Conservation (phyloP, 768 basidiomycete genomes). For the Boletus reticulatus region DNA sequence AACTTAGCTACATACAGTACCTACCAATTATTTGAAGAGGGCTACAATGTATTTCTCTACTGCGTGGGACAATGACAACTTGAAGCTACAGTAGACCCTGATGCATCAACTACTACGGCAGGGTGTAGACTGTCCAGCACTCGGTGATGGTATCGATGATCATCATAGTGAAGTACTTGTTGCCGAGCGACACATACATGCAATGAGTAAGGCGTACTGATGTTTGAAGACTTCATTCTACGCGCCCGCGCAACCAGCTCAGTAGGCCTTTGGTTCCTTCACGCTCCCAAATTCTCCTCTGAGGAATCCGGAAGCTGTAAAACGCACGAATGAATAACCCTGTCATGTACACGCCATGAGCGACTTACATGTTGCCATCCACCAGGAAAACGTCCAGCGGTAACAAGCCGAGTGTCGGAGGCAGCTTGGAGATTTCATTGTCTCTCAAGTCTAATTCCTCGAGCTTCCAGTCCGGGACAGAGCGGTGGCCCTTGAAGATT, state of each 20-base stretch:
- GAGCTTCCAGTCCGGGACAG: slow-evolving; percentile 66
- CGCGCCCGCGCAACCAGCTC: slow-evolving; percentile 74
- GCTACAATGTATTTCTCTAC: no score
- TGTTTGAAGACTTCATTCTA: slow-evolving; percentile 43
- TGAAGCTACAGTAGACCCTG: no score
- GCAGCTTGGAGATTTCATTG: slow-evolving; percentile 72
- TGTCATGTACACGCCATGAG: neutral
- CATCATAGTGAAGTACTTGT: no score
- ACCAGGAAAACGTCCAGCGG: slow-evolving; percentile 81
- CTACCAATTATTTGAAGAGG: no score
- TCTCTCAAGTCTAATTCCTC: slow-evolving; percentile 84
- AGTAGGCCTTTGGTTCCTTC: slow-evolving; percentile 82
- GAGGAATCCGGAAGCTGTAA: slow-evolving; percentile 74
- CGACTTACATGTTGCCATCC: slow-evolving; percentile 77
- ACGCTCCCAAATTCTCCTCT: slow-evolving; percentile 80
- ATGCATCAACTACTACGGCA: no score
- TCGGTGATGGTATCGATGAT: no score
- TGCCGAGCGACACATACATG: no score
- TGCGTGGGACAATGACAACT: no score
- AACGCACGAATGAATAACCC: neutral
- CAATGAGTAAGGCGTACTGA: neutral
- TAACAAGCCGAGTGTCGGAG: slow-evolving; percentile 67
- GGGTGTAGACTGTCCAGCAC: no score
- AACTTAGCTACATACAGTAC: no score
- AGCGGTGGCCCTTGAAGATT: slow-evolving; percentile 61